These are phyloP conservation scores for Marasmius oreades DNA, from an alignment of 1,284 basidiomycete species.

Conservation along the genomic window DNA sequence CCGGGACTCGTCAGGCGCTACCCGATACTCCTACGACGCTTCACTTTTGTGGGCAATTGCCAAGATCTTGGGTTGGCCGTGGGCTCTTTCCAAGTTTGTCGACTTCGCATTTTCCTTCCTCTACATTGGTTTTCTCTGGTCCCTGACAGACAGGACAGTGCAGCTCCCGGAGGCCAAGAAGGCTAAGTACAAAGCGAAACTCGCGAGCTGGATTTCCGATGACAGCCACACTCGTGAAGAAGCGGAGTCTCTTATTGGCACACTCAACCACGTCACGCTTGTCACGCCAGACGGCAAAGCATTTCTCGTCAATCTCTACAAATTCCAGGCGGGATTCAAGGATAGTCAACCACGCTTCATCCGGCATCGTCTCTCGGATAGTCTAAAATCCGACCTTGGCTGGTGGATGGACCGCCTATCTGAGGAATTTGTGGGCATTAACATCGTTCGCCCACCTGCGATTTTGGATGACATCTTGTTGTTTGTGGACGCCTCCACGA, in stretches of 20 bases:
- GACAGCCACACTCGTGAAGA: not conserved
- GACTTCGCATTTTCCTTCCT: conserved; percentile 26
- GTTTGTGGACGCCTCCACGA: conserved; percentile 26
- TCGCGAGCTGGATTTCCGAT: not conserved
- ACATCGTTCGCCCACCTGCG: conserved; percentile 6
- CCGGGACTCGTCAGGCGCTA: not conserved
- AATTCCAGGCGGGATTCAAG: conserved; percentile 9
- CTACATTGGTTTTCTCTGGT: conserved; percentile 40
- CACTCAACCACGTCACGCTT: conserved; percentile 18
- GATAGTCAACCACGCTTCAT: not conserved
- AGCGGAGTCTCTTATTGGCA: conserved; percentile 6
- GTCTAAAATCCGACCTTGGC: conserved; percentile 13
- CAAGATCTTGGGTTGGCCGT: conserved; percentile 25
- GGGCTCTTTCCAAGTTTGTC: conserved; percentile 25
- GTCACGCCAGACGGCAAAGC: not conserved
- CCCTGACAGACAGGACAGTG: conserved; percentile 24
- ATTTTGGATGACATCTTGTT: conserved; percentile 8
- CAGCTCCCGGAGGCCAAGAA: conserved; percentile 26
- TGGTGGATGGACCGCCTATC: conserved; percentile 10
- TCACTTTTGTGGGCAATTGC: conserved; percentile 19
- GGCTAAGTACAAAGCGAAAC: conserved; percentile 3
- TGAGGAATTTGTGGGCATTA: conserved; percentile 9
- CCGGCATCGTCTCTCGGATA: conserved; percentile 8
- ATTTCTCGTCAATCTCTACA: conserved; percentile 11
- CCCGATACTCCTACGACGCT: conserved; percentile 12